Conservation (phyloP, 371 early-diverging fungal genomes). For the Mortierella sp. region DNA sequence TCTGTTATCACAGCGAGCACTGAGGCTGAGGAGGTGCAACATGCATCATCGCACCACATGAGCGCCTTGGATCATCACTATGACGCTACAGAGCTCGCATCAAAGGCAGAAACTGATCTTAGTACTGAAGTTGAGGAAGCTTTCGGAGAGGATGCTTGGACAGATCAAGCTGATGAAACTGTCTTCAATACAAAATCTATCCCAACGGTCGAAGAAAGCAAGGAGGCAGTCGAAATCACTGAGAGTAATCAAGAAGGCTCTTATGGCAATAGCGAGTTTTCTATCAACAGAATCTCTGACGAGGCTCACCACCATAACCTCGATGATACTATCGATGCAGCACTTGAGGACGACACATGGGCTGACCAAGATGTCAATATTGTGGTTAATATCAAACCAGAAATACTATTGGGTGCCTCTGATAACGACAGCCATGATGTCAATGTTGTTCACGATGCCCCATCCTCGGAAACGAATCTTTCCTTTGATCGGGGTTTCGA, state of each 20-base stretch:
- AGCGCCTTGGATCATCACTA: no score
- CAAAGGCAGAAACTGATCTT: background rate
- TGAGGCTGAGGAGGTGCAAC: background rate
- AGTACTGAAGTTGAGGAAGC: background rate
- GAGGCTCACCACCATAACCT: background rate
- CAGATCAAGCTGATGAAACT: conserved; percentile 1
- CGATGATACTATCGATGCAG: background rate
- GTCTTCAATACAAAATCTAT: background rate
- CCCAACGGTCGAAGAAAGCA: background rate
- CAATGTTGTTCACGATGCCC: background rate
- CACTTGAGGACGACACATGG: conserved; percentile 24
- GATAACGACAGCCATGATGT: background rate
- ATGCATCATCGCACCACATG: background rate
- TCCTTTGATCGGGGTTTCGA: background rate
- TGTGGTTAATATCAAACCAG: background rate
- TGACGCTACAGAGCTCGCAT: background rate
- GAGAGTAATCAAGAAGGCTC: no score
- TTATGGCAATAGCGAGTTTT: no score
- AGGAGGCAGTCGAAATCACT: no score
- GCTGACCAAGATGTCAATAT: conserved; percentile 10
- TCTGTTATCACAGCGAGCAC: background rate
- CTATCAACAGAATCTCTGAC: no score
- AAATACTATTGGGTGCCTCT: background rate
- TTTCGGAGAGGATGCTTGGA: conserved; percentile 18
- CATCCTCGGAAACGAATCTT: background rate